Evolutionary conservation across 2,329 filamentous ascomycete species (phyloP), one percentile per base, ranked within the genome.

Genomic region (Dactylonectria macrodidyma): DNA sequence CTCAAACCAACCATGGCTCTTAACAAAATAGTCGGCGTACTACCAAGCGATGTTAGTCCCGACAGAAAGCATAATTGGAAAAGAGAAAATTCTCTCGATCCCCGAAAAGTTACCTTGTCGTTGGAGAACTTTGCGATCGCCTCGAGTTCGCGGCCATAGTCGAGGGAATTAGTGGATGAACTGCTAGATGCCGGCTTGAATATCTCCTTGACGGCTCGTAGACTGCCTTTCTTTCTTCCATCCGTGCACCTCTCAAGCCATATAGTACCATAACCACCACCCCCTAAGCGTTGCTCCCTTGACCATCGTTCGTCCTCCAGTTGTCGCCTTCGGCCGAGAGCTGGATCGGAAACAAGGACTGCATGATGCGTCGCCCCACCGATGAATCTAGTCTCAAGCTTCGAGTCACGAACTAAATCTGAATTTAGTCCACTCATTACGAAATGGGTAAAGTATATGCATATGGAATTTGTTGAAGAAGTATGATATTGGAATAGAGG

Each of bases 171-270:
- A 10, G 9, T 38, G 10, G 36, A 38, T 38, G 36, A 38, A 38
- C 12, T 14, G 36, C 9, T 10, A 5, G 48, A 54, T 16, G 24
- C 48, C 10, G 14, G 46, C 14, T 62, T 62, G 9, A 16, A 7
- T 11, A 62, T 56, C n/a, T 62, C 51, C 41, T 62, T 62, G 19
- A 62, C 10, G 10, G 59, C 59, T 5, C 59, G 33, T 2, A 62
- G 26, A 11, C 44, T 30, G 4, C 57, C 57, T 3, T n/a, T 26
- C 34, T 46, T 61, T n/a, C 22, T 22, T 10, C 59, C 51, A 7
- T 38, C 24, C 10, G 54, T 26, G 19, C 59, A 56, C 11, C 19
- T n/a, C 26, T 62, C 59, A 24, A 56, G 51, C 46, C 41, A 62
- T 5, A 62, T 50, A 11, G 47, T 51, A 4, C 59, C 59, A n/a